Evolutionary conservation across 2,329 filamentous ascomycete genomes (phyloP).

Genomic region (Penicillium digitatum): DNA sequence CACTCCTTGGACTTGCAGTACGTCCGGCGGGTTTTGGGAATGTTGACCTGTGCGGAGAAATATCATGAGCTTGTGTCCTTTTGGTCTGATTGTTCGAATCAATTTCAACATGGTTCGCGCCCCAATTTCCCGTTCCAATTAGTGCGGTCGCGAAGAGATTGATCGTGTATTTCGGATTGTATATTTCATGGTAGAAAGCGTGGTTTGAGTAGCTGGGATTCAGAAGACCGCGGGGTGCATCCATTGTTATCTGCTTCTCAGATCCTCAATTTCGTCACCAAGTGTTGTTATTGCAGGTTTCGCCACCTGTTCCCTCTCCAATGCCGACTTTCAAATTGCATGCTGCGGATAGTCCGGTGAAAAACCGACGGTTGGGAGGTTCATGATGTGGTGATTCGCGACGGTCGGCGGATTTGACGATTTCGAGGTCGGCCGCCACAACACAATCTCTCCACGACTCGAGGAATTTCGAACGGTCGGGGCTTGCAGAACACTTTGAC

Average conservation of each 20-base stretch:
- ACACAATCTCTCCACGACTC: constrained; percentile 14
- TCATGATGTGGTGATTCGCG: constrained; percentile 2
- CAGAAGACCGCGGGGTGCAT: background rate
- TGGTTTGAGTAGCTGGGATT: background rate
- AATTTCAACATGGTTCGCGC: constrained; percentile 7
- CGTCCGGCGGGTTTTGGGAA: constrained; percentile 95
- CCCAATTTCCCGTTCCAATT: constrained; percentile 11
- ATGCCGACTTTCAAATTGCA: background rate
- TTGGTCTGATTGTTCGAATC: background rate
- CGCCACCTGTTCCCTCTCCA: background rate
- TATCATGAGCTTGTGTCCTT: constrained; percentile 25
- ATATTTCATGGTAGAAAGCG: background rate
- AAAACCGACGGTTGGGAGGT: background rate
- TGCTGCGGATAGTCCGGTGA: background rate
- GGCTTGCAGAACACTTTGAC: constrained; percentile 22
- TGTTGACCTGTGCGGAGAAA: constrained; percentile 69
- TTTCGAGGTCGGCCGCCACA: constrained; percentile 19
- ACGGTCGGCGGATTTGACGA: constrained; percentile 14
- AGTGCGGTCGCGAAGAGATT: constrained; percentile 3
- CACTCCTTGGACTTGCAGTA: constrained; percentile 97
- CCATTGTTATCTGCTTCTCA: background rate
- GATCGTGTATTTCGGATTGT: background rate
- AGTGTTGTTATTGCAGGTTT: background rate
- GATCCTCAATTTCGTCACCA: background rate
- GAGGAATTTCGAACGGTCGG: constrained; percentile 23